These are phyloP conservation scores for Holtermannia corniformis DNA, from an alignment of 768 basidiomycete species.

Conservation along the genomic window DNA sequence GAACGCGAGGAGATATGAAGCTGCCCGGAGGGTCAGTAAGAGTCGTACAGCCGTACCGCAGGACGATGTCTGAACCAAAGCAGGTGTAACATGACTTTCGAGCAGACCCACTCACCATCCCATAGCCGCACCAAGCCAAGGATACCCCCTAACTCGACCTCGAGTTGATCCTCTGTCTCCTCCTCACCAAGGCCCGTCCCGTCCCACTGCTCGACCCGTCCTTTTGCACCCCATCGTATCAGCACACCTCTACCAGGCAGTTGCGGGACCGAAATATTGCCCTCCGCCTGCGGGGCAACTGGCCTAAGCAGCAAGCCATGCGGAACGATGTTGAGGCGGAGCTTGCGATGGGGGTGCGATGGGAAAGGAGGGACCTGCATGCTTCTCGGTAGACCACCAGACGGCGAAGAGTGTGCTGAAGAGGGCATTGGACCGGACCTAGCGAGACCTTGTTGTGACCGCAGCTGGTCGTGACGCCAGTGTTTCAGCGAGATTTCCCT, in stretches of 20 bases:
- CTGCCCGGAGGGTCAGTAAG: constrained; percentile 7
- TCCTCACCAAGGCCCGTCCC: neutral
- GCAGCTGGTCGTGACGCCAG: too few relatives aligned
- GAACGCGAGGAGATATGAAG: constrained; percentile 34
- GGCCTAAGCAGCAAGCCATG: constrained; percentile 25
- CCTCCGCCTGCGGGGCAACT: neutral
- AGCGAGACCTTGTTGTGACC: too few relatives aligned
- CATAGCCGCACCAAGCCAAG: constrained; percentile 33
- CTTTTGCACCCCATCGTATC: constrained; percentile 30
- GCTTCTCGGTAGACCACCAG: constrained; percentile 19
- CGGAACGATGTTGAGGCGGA: constrained; percentile 11
- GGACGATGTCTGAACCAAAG: neutral
- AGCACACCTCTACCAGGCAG: constrained; percentile 8
- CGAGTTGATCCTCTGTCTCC: constrained; percentile 3
- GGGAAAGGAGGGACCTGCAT: constrained; percentile 34
- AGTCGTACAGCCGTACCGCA: neutral
- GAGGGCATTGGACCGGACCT: too few relatives aligned
- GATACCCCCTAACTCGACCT: constrained; percentile 30
- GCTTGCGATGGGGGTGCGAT: constrained; percentile 28
- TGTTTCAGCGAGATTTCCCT: too few relatives aligned
- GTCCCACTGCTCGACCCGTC: constrained; percentile 11
- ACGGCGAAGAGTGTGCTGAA: neutral
- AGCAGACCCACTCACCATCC: constrained; percentile 22
- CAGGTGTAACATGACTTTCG: neutral
- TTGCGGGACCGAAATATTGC: neutral